Evolutionary conservation across 2,329 filamentous ascomycete species (phyloP).

Genomic region (Cercospora sp.): DNA sequence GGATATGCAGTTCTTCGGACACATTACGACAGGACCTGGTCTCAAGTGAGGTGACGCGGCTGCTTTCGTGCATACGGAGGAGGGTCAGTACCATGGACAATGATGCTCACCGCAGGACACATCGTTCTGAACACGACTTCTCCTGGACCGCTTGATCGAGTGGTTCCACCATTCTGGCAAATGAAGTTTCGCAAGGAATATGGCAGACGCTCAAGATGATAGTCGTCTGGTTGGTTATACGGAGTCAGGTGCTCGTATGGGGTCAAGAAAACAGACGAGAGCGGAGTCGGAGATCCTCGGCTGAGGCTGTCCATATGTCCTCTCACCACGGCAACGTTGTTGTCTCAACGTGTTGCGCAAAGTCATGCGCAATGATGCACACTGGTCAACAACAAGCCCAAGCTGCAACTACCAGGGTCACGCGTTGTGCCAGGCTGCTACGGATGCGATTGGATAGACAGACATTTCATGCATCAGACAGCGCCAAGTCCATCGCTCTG

Average conservation of each 20-base stretch:
- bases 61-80: not conserved
- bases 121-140: no score
- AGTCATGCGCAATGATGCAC: not conserved
- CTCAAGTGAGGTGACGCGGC: not conserved
- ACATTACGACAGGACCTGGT: not conserved
- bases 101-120: not conserved
- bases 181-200: no score
- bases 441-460: not conserved
- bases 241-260: not conserved
- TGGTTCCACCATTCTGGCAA: not conserved
- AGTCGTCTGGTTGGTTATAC: not conserved
- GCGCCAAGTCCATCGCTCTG: not conserved
- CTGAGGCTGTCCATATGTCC: conserved; percentile 1
- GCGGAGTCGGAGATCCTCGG: conserved; percentile 10
- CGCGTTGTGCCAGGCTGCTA: not conserved
- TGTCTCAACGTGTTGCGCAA: not conserved
- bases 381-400: not conserved
- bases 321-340: not conserved
- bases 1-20: conserved; percentile 22
- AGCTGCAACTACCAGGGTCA: not conserved
- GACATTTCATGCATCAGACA: not conserved
- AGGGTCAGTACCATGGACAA: not conserved
- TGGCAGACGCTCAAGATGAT: not conserved
- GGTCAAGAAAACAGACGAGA: not conserved
- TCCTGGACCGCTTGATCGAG: no score